Percentiles rank a stretch among this genome's conserved stretches.
Evolutionary conservation across 1,139 yeast species (phyloP).

Genomic region (Saccharomyces pastorianus): DNA sequence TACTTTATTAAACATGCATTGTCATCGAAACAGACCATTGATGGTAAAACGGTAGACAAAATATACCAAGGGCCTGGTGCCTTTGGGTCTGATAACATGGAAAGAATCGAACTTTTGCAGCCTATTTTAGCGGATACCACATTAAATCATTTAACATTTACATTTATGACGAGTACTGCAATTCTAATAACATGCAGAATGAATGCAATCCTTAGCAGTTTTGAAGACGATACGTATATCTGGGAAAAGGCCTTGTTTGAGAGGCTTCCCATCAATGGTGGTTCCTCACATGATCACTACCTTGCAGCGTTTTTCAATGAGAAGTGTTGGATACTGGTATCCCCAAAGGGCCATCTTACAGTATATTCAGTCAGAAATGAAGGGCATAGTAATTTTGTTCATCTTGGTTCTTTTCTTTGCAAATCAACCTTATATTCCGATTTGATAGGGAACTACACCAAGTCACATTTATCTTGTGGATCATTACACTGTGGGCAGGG

Average conservation of each 20-base stretch:
- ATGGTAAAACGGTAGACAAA: conserved; percentile 4
- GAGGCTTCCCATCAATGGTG: neutral
- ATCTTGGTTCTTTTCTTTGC: neutral
- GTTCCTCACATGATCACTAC: neutral
- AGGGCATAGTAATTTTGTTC: neutral
- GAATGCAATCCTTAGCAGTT: neutral
- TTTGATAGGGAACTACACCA: neutral
- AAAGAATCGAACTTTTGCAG: neutral
- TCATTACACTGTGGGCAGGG: neutral
- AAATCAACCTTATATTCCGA: neutral
- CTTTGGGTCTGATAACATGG: neutral
- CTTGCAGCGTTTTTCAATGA: neutral
- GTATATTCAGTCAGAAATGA: neutral
- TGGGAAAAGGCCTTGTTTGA: neutral
- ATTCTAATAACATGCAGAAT: neutral
- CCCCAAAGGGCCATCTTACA: neutral
- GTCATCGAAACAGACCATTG: conserved; percentile 13
- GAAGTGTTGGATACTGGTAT: neutral
- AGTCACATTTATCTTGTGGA: neutral
- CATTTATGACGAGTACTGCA: neutral
- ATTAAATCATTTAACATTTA: neutral
- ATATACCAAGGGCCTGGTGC: neutral
- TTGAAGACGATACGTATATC: conserved; percentile 2
- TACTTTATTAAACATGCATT: conserved; percentile 12
- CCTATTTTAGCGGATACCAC: neutral